Evolutionary conservation across 352 stramenopile genomes (phyloP).

Genomic region (Globisporangium parvum): DNA sequence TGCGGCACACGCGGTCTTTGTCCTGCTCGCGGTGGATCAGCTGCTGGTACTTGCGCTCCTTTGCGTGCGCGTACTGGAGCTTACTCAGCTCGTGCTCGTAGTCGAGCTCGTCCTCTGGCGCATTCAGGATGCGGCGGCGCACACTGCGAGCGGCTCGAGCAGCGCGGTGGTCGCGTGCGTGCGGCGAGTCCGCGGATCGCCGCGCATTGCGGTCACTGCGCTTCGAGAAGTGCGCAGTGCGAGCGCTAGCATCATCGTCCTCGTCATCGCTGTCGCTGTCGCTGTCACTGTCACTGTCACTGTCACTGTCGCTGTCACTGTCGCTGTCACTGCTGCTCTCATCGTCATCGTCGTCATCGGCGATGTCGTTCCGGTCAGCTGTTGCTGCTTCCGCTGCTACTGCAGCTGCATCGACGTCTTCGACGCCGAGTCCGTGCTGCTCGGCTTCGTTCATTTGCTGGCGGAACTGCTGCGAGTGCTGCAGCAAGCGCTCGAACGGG

Average conservation of each 20-base stretch:
- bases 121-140: conserved; percentile 16
- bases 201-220: not conserved
- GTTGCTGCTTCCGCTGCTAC: not conserved
- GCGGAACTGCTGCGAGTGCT: conserved; percentile 61
- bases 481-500: conserved; percentile 60
- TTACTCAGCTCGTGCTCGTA: conserved; percentile 66
- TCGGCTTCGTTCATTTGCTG: conserved; percentile 22
- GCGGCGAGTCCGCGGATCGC: conserved; percentile 1
- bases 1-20: conserved; percentile 56
- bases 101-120: conserved; percentile 43
- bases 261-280: conserved; percentile 8
- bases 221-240: conserved; percentile 2
- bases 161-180: conserved; percentile 4
- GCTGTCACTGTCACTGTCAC: conserved; percentile 1
- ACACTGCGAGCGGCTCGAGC: conserved; percentile 12
- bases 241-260: conserved; percentile 12
- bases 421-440: conserved; percentile 12
- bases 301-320: conserved; percentile 10
- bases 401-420: conserved; percentile 5
- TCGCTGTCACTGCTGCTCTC: conserved; percentile 11
- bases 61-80: conserved; percentile 27
- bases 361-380: conserved; percentile 10
- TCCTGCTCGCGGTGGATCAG: conserved; percentile 51
- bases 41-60: conserved; percentile 61
- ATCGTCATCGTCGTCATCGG: conserved; percentile 8